A percentile compares a stretch with the other conserved stretches of the same genome.
Conservation (phyloP, 176 grass and related monocot species). For the Oryza longistaminata region DNA sequence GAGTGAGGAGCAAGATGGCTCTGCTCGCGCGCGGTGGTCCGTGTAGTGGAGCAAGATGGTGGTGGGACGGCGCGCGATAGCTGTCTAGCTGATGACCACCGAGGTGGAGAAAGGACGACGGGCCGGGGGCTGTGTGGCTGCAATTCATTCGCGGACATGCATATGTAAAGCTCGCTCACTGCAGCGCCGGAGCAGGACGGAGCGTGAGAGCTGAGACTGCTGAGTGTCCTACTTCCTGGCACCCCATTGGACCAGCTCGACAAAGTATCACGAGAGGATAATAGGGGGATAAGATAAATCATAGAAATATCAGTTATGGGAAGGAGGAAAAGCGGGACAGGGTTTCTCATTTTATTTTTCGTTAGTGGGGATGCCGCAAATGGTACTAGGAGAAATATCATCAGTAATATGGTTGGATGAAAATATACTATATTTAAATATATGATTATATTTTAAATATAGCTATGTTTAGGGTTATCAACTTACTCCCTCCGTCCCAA, state of each 20-base stretch:
- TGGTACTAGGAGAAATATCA: too few relatives aligned
- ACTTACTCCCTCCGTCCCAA: too few relatives aligned
- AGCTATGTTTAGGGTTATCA: too few relatives aligned
- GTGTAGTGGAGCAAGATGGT: neutral
- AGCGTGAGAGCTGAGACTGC: constrained; percentile 25
- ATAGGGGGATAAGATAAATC: constrained; percentile 37
- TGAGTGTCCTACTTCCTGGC: neutral
- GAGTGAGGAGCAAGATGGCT: neutral
- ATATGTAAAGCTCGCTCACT: constrained; percentile 4
- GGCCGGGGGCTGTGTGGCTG: constrained; percentile 47
- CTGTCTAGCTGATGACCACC: constrained; percentile 13
- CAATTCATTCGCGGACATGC: constrained; percentile 41
- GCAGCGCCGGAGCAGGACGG: neutral
- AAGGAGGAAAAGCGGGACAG: neutral
- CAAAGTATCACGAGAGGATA: constrained; percentile 64
- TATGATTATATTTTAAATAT: too few relatives aligned
- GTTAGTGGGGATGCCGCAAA: too few relatives aligned
- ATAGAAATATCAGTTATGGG: constrained; percentile 14
- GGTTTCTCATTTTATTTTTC: neutral
- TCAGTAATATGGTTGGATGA: too few relatives aligned
- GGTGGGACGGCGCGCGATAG: constrained; percentile 15
- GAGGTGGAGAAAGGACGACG: constrained; percentile 14
- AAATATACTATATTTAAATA: too few relatives aligned
- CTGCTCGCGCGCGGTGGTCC: neutral
- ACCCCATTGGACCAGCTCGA: constrained; percentile 69